A percentile compares a stretch with the other conserved stretches of the same genome.
Conservation (phyloP, 495 filamentous ascomycete genomes). For the Penicillium egyptiacum region DNA sequence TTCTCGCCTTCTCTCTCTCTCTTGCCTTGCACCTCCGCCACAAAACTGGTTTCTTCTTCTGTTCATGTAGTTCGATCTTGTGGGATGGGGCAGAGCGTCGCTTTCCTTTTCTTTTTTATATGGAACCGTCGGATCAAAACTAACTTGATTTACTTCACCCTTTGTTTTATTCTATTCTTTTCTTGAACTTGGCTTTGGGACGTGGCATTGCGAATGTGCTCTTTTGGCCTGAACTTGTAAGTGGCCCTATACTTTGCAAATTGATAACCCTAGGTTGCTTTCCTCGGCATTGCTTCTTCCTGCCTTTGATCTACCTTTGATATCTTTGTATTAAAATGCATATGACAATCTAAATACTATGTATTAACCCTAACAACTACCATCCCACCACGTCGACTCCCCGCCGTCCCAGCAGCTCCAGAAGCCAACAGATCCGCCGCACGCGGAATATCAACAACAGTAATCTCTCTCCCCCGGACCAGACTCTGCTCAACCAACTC, state of each 20-base stretch:
- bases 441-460: conserved; percentile 34
- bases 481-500: conserved; percentile 35
- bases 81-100: conserved; percentile 35
- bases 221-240: not conserved
- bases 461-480: conserved; percentile 34
- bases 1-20: conserved; percentile 1
- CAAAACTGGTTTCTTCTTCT: conserved; percentile 25
- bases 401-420: conserved; percentile 31
- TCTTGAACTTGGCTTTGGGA: conserved; percentile 6
- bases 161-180: conserved; percentile 18
- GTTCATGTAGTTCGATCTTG: conserved; percentile 40
- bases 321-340: conserved; percentile 7
- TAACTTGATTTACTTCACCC: conserved; percentile 13
- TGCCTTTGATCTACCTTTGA: not conserved
- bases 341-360: conserved; percentile 1
- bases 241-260: conserved; percentile 3
- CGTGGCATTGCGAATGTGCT: not conserved
- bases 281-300: not conserved
- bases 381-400: conserved; percentile 32
- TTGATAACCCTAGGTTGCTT: conserved; percentile 7
- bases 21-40: conserved; percentile 18
- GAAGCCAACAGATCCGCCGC: conserved; percentile 32
- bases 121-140: conserved; percentile 29
- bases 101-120: conserved; percentile 15
- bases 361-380: conserved; percentile 30